Evolutionary conservation across 257 asterid genomes (phyloP), one percentile per base, ranked within the genome.

Genomic region (Henckelia pumila): DNA sequence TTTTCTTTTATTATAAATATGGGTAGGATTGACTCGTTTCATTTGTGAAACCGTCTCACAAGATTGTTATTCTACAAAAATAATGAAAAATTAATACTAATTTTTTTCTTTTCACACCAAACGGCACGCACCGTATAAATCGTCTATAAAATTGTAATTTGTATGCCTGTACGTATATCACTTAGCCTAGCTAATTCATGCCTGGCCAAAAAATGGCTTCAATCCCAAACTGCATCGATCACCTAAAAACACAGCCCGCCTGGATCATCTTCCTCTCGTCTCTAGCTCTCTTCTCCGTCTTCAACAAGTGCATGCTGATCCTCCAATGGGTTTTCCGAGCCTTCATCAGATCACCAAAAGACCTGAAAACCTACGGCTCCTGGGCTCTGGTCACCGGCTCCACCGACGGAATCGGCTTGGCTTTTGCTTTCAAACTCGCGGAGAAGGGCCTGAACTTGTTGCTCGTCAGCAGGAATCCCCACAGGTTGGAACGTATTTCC

Each of bases 351-450:
- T 77, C 79, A 0, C 19, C 82, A 0, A 93, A 83, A 73, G 85
- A 84, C 65, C 81, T 88, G 25, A 84, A 69, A 33, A 56, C 28
- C 3, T 93, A 93, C 75, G 97, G 96, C 4, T 70, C 94, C 4
- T 93, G 96, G 96, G 97, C 96, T 0, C 64, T 93, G 52, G 59
- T 93, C 61, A 88, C 97, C 21, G 97, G 99, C 5, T 77, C 97
- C 13, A 88, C 99, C 23, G 96, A 88, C 19, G 99, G 97, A 3
- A 88, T 90, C 7, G 97, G 97, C 9, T 76, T 76, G 56, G 89
- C 96, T 0, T 81, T 93, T 1, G 92, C 96, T n/a, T 80, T 79
- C 74, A 75, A 84, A 50, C 85, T 93, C 1, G 97, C 99, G 7
- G 71, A 52, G 2, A 33, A 65, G 52, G 89, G 94, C 24, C 86